A percentile compares a stretch with the other conserved stretches of the same genome.
Conservation (phyloP, 768 basidiomycete genomes). For the Podaxis mareebaensis region DNA sequence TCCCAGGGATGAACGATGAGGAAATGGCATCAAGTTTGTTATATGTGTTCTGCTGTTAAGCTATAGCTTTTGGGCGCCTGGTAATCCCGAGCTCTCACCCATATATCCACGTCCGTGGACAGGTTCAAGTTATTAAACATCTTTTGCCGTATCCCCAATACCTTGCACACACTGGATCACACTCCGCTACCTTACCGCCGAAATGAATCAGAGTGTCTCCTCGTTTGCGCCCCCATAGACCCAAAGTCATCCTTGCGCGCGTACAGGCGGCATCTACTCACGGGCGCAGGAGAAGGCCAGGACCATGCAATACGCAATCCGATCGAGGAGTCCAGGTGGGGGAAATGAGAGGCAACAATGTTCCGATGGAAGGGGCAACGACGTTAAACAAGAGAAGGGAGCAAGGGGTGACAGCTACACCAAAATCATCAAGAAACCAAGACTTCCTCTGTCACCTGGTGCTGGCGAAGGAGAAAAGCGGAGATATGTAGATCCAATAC, state of each 20-base stretch:
- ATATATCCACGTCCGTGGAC: too few relatives aligned
- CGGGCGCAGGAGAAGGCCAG: constrained; percentile 1
- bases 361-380: not conserved
- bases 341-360: not conserved
- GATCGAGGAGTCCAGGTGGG: not conserved
- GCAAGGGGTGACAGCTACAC: not conserved
- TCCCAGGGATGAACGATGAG: too few relatives aligned
- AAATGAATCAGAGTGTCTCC: not conserved
- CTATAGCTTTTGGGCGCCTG: not conserved
- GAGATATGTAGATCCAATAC: not conserved
- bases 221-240: not conserved
- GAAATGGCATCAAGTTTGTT: constrained; percentile 3
- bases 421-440: not conserved
- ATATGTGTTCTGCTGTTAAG: not conserved
- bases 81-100: not conserved
- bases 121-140: too few relatives aligned
- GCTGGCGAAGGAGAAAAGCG: not conserved
- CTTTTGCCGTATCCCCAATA: too few relatives aligned
- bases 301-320: constrained; percentile 1
- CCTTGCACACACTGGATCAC: not conserved
- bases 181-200: not conserved
- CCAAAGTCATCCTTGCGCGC: too few relatives aligned
- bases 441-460: not conserved
- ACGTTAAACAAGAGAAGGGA: too few relatives aligned
- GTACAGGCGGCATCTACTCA: not conserved